These are phyloP conservation scores for Entomortierella beljakovae DNA, from an alignment of 192 early-diverging fungal species.

Conservation along the genomic window DNA sequence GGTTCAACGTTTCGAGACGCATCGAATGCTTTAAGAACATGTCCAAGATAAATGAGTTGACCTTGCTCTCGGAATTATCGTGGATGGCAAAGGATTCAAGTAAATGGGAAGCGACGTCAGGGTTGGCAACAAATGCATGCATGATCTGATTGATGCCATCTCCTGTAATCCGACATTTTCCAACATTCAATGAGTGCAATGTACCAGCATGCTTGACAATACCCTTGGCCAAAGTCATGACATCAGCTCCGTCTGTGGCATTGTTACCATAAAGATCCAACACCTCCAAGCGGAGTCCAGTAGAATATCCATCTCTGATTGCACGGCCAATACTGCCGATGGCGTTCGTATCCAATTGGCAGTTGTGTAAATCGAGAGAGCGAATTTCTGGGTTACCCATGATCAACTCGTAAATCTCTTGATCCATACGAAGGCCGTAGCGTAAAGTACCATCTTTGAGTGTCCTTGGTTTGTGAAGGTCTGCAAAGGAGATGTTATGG, in stretches of 20 bases:
- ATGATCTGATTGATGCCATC: conserved; percentile 53
- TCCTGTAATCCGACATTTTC: conserved; percentile 47
- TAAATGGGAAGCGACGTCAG: conserved; percentile 43
- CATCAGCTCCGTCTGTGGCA: conserved; percentile 48
- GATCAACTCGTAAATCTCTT: conserved; percentile 50
- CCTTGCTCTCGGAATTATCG: conserved; percentile 41
- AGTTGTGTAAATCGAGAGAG: conserved; percentile 24
- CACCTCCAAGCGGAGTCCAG: conserved; percentile 24
- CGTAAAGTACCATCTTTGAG: conserved; percentile 46
- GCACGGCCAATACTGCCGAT: conserved; percentile 46
- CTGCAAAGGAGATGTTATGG: conserved; percentile 31
- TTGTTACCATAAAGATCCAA: conserved; percentile 39
- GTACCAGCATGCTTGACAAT: conserved; percentile 54
- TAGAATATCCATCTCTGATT: conserved; percentile 20
- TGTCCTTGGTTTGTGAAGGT: conserved; percentile 39
- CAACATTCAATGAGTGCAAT: conserved; percentile 28
- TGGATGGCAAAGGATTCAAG: conserved; percentile 41
- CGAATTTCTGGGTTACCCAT: conserved; percentile 54
- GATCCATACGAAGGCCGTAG: conserved; percentile 46
- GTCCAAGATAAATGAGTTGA: conserved; percentile 51
- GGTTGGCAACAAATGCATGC: conserved; percentile 54
- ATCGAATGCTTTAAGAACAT: conserved; percentile 53
- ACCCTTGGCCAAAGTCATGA: conserved; percentile 49
- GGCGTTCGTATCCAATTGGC: conserved; percentile 26
- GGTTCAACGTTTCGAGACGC: conserved; percentile 39